Evolutionary conservation across 2,329 filamentous ascomycete genomes (phyloP).

Genomic region (Neophaeococcomyces mojaviensis): DNA sequence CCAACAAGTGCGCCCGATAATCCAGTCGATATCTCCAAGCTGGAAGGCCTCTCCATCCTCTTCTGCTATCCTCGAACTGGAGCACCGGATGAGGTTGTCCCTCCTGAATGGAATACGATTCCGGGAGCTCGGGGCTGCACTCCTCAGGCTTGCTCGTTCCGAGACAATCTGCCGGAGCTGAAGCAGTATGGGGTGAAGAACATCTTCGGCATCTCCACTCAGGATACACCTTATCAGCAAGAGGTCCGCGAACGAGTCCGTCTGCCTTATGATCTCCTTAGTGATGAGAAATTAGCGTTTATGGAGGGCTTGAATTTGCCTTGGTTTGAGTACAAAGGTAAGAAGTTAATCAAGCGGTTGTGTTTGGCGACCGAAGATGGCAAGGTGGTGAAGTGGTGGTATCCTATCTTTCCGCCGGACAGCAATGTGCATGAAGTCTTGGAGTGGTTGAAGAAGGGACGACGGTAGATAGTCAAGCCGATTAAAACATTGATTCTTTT

Average conservation of each 20-base stretch:
- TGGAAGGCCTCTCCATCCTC: slow-evolving; percentile 32
- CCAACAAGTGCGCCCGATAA: slow-evolving; percentile 15
- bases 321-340: slow-evolving; percentile 34
- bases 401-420: slow-evolving; percentile 38
- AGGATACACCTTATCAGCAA: slow-evolving; percentile 34
- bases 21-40: slow-evolving; percentile 27
- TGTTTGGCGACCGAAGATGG: slow-evolving; percentile 34
- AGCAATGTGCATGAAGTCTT: slow-evolving; percentile 33
- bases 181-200: slow-evolving; percentile 25
- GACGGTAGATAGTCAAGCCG: neutral
- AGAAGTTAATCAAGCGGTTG: slow-evolving; percentile 32
- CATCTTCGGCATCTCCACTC: slow-evolving; percentile 35
- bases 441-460: slow-evolving; percentile 25
- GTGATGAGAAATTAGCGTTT: slow-evolving; percentile 33
- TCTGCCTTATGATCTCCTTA: slow-evolving; percentile 36
- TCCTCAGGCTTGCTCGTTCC: slow-evolving; percentile 39
- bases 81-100: slow-evolving; percentile 33
- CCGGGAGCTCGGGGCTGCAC: slow-evolving; percentile 39
- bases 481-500: slow-evolving; percentile 12
- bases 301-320: slow-evolving; percentile 30
- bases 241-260: slow-evolving; percentile 32
- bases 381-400: slow-evolving; percentile 35
- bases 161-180: slow-evolving; percentile 28
- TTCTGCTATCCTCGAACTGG: slow-evolving; percentile 38
- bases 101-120: slow-evolving; percentile 36